phyloP scores from a whole-genome alignment of 805 yeast species.

The Priceomyces castillae region DNA sequence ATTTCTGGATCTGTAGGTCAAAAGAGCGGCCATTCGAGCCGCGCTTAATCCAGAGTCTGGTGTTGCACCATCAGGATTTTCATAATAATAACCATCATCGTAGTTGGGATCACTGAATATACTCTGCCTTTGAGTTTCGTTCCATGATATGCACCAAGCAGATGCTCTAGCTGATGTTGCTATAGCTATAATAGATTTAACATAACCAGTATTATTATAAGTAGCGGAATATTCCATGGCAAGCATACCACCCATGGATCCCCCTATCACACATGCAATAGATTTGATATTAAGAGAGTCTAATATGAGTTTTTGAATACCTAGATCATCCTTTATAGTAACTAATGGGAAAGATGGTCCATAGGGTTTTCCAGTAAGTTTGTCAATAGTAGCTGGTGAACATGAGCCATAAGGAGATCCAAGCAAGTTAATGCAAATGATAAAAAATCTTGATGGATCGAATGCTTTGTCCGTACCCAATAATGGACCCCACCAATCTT shows the following conservation, averaged over 20 bases:
- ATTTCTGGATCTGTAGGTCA: slow-evolving; percentile 89
- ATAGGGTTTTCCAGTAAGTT: slow-evolving; percentile 69
- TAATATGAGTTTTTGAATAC: slow-evolving; percentile 70
- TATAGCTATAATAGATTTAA: slow-evolving; percentile 69
- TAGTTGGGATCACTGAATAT: slow-evolving; percentile 94
- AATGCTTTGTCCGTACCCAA: slow-evolving; percentile 83
- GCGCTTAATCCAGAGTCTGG: slow-evolving; percentile 89
- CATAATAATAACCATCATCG: slow-evolving; percentile 79
- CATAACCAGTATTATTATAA: slow-evolving; percentile 64
- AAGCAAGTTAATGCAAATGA: slow-evolving; percentile 85
- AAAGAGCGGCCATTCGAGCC: slow-evolving; percentile 94
- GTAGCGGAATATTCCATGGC: slow-evolving; percentile 77
- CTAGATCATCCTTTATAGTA: slow-evolving; percentile 90
- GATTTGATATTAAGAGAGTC: slow-evolving; percentile 77
- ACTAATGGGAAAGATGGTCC: slow-evolving; percentile 96
- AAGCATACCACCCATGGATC: slow-evolving; percentile 99
- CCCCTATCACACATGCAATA: slow-evolving; percentile 87
- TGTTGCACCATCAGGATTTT: slow-evolving; percentile 56
- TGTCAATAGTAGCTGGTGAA: slow-evolving; percentile 81
- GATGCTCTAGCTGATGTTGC: slow-evolving; percentile 95
- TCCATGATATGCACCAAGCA: slow-evolving; percentile 99
- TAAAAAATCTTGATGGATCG: slow-evolving; percentile 84
- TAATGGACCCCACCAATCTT: slow-evolving; percentile 99
- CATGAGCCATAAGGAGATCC: slow-evolving; percentile 97
- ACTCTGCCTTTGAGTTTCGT: slow-evolving; percentile 96